Base-by-base conservation (phyloP, 768 basidiomycete species). In the Sarcodon sp. region DNA sequence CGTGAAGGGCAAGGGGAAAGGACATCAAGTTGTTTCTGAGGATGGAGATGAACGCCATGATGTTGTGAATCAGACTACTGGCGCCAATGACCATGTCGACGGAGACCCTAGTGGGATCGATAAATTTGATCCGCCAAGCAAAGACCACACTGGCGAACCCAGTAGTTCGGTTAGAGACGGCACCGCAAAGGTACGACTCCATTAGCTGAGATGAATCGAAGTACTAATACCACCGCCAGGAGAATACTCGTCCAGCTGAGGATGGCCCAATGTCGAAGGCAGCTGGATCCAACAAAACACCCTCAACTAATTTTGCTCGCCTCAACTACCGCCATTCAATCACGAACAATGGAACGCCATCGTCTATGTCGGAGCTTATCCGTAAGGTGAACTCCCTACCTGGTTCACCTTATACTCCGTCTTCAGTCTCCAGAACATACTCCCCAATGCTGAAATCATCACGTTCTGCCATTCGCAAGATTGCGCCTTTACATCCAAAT, bases 401-500 rank as follows among this genome's bases (percentile, higher is more conserved):
- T 12, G 75, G 68, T 47, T 82, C 84, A 8, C 82, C 80, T 0
- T 79, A 76, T 58, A 56, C 66, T 33, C 55, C 62, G 13, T 59
- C 69, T 15, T 35, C 58, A 3, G 53, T 55, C 5, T 52, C 56
- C 7, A 44, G 52, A 15, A 64, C 75, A 3, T 80, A 83, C 59
- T 83, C 82, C 1, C 80, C 84, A 2, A 72, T 77, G 50, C 59
- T 74, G 47, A 87, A 86, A 55, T 69, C 79, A 6, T 83, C 82
- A 7, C 73, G 77, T 35, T 71, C 69, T 37, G 59, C 75, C 44
- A 70, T 89, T 33, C 76, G 79, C 1, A 70, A 67, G 33, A 88
- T 89, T 50, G 86, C 83, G 9, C 84, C 86, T 3, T 68, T 89
- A 21, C 86, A 88, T 55, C 76, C 78, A 7, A 83, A 84, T 59